phyloP scores from a whole-genome alignment of 2,329 filamentous ascomycete species.

The Scorias spongiosa region DNA sequence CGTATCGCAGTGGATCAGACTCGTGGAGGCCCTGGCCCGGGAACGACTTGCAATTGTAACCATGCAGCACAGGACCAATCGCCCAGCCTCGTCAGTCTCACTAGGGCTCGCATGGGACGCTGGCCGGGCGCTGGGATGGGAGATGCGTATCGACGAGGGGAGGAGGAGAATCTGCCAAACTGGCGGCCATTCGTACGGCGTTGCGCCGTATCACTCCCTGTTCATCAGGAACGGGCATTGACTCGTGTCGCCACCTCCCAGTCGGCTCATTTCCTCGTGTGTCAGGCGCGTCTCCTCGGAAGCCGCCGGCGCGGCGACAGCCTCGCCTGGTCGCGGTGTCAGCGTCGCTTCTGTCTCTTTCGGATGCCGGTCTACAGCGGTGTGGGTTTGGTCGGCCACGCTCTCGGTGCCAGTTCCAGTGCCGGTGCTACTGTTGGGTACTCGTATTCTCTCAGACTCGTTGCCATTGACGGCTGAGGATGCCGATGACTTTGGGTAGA shows the following conservation, averaged over 20 bases:
- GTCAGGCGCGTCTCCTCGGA: conserved; percentile 20
- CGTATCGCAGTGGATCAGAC: too few relatives aligned
- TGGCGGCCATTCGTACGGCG: not conserved
- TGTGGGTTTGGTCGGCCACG: conserved; percentile 4
- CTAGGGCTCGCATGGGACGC: too few relatives aligned
- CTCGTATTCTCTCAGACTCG: conserved; percentile 4
- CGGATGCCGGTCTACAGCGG: conserved; percentile 19
- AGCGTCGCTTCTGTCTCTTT: conserved; percentile 19
- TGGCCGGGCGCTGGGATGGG: too few relatives aligned
- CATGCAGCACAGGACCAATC: too few relatives aligned
- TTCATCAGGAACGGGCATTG: conserved; percentile 24
- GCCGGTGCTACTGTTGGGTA: not conserved
- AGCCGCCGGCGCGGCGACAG: conserved; percentile 18
- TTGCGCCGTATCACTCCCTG: conserved; percentile 12
- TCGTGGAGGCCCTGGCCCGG: too few relatives aligned
- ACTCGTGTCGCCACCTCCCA: conserved; percentile 5
- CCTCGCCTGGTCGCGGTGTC: conserved; percentile 19
- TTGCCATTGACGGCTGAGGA: conserved; percentile 11
- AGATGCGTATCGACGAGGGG: too few relatives aligned
- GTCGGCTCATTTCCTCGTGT: conserved; percentile 23
- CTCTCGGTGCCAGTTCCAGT: too few relatives aligned
- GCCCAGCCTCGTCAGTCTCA: too few relatives aligned
- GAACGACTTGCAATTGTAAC: too few relatives aligned
- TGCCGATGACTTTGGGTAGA: conserved; percentile 9
- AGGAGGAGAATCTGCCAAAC: too few relatives aligned